Percentiles rank a stretch among this genome's conserved stretches.
Conservation (phyloP, 192 early-diverging fungal species). For the Phycomyces nitens region DNA sequence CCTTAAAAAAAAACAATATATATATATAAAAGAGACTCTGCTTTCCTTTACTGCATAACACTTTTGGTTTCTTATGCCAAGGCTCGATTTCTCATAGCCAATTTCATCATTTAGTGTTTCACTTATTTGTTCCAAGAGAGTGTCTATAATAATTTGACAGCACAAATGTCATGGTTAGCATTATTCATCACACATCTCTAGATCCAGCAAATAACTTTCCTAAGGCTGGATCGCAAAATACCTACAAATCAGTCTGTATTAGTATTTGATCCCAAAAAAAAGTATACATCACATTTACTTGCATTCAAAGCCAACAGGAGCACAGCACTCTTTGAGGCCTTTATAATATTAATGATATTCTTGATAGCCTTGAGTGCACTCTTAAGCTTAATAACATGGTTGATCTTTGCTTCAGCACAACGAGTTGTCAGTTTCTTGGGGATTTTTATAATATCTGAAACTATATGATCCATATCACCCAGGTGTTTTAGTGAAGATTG, state of each 20-base stretch:
- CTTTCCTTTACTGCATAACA: constrained; percentile 78
- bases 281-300: not conserved
- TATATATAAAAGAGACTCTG: not conserved
- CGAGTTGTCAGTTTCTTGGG: constrained; percentile 49
- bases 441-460: constrained; percentile 47
- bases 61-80: constrained; percentile 77
- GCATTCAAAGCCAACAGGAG: not conserved
- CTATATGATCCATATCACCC: constrained; percentile 54
- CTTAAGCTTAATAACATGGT: constrained; percentile 65
- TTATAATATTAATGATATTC: not conserved
- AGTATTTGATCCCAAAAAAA: no score
- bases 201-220: not conserved
- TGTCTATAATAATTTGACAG: not conserved
- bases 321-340: not conserved
- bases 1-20: constrained; percentile 2
- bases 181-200: no score
- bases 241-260: constrained; percentile 38
- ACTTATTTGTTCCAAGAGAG: constrained; percentile 44
- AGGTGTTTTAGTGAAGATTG: constrained; percentile 41
- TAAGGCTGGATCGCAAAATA: not conserved
- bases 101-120: constrained; percentile 70
- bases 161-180: no score
- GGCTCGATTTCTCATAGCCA: constrained; percentile 63
- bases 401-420: constrained; percentile 62
- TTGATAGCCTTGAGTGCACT: constrained; percentile 55